phyloP scores from a whole-genome alignment of 306 rosid genomes.

The Macrotyloma uniflorum region DNA sequence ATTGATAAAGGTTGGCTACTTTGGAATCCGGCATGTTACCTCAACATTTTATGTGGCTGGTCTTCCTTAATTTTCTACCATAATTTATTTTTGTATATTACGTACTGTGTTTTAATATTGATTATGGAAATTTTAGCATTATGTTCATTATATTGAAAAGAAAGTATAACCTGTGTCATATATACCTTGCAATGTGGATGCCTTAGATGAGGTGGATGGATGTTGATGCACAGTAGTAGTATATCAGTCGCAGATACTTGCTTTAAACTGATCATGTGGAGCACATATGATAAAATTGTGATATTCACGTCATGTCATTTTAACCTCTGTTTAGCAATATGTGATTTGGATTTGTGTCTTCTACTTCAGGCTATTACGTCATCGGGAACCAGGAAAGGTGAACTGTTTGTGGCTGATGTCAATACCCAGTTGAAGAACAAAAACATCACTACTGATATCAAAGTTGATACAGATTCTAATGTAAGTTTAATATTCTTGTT shows the following conservation, averaged over 20 bases:
- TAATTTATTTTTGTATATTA: not conserved
- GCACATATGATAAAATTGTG: not conserved
- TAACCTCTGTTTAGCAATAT: not conserved
- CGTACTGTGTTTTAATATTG: not conserved
- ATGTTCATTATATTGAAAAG: not conserved
- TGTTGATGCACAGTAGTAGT: slow-evolving; percentile 13
- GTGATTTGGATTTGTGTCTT: slow-evolving; percentile 26
- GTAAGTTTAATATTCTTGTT: slow-evolving; percentile 48
- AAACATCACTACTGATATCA: slow-evolving; percentile 85
- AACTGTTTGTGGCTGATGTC: slow-evolving; percentile 77
- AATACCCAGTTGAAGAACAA: slow-evolving; percentile 80
- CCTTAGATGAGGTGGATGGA: slow-evolving; percentile 14
- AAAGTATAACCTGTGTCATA: not conserved
- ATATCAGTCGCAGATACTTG: not conserved
- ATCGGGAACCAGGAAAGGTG: slow-evolving; percentile 87
- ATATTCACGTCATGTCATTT: not conserved
- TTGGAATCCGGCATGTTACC: not conserved
- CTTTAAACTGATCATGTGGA: not conserved
- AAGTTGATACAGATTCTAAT: slow-evolving; percentile 86
- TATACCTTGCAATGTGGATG: slow-evolving; percentile 5
- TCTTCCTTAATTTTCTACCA: not conserved
- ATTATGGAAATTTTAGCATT: not conserved
- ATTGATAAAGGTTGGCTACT: not conserved
- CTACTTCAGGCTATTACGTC: slow-evolving; percentile 78
- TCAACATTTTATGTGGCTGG: not conserved